Evolutionary conservation across 2,329 filamentous ascomycete species (phyloP), one percentile per base, ranked within the genome.

Genomic region (Ceratocystis diversiconidia): DNA sequence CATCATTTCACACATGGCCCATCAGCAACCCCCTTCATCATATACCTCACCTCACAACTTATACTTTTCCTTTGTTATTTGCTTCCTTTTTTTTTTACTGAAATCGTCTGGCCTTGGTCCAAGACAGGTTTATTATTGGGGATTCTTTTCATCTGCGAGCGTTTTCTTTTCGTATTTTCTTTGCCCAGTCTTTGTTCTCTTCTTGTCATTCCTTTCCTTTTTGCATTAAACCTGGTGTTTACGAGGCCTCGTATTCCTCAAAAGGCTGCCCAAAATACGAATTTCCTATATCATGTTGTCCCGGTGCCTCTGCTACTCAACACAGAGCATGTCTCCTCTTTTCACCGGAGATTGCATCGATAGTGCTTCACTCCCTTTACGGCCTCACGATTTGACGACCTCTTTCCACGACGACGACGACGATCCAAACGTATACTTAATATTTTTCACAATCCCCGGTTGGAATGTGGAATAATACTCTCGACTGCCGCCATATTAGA

Each of bases 31-130:
- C 36, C 36, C 62, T 50, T 61, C 46, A 57, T 62, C 66, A 62
- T 59, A 62, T 62, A 46, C 46, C 63, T 61, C 55, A 46, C 46
- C 63, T 61, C 55, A 60, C 62, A 66, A 64, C 60, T 65, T 50
- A 41, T 22, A 50, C 41, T 28, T 65, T 43, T 61, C 44, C 32
- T 61, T 62, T 61, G 43, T 65, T 48, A 28, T 28, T 30, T 50
- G 32, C 50, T 65, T 22, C 32, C 28, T 65, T 28, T 28, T 28
- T 28, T 64, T 28, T 62, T 22, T 22, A 63, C 43, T 22, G 12
- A 43, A 19, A 55, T 65, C 48, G 62, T 44, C 64, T 32, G 57
- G 63, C 41, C 55, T 32, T 32, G 55, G 44, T 62, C 50, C 52
- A 44, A 52, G 64, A 57, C 60, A 66, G 60, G 44, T 61, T 46